Evolutionary conservation across 1,284 basidiomycete genomes (phyloP).

Genomic region (Irpex sp.): DNA sequence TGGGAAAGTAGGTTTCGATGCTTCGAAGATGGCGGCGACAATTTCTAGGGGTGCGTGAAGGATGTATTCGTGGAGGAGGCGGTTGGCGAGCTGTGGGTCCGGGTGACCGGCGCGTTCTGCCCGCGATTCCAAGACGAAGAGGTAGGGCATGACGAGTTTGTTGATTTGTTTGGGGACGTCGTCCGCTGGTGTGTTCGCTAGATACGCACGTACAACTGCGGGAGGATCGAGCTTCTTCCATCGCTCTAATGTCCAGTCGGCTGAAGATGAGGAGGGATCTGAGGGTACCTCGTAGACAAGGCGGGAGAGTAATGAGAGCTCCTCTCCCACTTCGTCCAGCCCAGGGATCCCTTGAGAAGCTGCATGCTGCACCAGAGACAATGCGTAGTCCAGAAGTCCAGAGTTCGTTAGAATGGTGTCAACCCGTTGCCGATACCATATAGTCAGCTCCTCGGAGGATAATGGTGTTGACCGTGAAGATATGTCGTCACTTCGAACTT

Average conservation of each 20-base stretch:
- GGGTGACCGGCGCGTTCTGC: conserved; percentile 75
- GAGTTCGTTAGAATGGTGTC: conserved; percentile 58
- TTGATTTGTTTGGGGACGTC: conserved; percentile 70
- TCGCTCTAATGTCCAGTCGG: conserved; percentile 68
- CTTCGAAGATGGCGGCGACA: conserved; percentile 77
- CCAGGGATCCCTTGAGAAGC: conserved; percentile 76
- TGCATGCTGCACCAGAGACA: conserved; percentile 81
- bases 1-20: conserved; percentile 84
- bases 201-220: conserved; percentile 71
- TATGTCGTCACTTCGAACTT: background rate
- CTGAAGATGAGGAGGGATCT: conserved; percentile 33
- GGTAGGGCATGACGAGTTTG: conserved; percentile 82
- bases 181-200: conserved; percentile 63
- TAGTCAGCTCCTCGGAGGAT: conserved; percentile 42
- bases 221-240: conserved; percentile 71
- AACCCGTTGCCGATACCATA: conserved; percentile 75
- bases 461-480: conserved; percentile 16
- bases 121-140: conserved; percentile 85
- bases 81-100: conserved; percentile 58
- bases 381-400: conserved; percentile 77
- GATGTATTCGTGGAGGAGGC: conserved; percentile 75
- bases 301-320: conserved; percentile 79
- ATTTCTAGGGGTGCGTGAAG: conserved; percentile 65
- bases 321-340: conserved; percentile 86
- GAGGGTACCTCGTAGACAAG: conserved; percentile 78